These are phyloP conservation scores for Fagopyrum homotropicum DNA, from an alignment of 148 eudicot species.

Conservation along the genomic window DNA sequence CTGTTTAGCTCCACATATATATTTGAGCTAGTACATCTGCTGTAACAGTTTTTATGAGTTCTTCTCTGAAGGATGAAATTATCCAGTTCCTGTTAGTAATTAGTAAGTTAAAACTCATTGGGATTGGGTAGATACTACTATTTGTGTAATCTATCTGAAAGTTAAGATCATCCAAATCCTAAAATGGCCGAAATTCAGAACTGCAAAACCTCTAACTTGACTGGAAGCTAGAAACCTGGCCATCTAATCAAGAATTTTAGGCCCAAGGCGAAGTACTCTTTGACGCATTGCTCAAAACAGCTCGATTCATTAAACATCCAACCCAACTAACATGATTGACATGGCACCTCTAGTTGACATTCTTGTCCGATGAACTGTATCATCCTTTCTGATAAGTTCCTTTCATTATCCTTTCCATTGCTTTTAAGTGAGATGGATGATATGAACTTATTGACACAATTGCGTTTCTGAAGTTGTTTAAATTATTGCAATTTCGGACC, in stretches of 20 bases:
- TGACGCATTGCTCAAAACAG: neutral
- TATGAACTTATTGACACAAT: neutral
- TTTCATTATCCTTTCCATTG: neutral
- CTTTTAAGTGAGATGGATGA: neutral
- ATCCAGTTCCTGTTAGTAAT: neutral
- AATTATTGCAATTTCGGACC: too few relatives aligned
- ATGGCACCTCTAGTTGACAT: neutral
- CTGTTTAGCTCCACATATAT: neutral
- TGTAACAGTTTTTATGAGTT: neutral
- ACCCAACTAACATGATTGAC: neutral
- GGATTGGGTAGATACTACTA: neutral
- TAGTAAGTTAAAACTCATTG: neutral
- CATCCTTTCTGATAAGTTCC: constrained; percentile 3
- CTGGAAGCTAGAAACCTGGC: neutral
- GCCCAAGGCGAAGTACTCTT: neutral
- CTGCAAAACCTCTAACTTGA: neutral
- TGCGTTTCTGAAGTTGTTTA: neutral
- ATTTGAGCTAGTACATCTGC: neutral
- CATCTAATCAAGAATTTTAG: neutral
- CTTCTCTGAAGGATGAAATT: neutral
- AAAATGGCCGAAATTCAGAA: neutral
- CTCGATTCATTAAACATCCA: neutral
- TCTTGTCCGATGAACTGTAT: neutral
- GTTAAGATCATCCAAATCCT: neutral
- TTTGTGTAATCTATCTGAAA: neutral